Evolutionary conservation across 208 protist species (phyloP).

Genomic region (Trypanosoma lewisi): DNA sequence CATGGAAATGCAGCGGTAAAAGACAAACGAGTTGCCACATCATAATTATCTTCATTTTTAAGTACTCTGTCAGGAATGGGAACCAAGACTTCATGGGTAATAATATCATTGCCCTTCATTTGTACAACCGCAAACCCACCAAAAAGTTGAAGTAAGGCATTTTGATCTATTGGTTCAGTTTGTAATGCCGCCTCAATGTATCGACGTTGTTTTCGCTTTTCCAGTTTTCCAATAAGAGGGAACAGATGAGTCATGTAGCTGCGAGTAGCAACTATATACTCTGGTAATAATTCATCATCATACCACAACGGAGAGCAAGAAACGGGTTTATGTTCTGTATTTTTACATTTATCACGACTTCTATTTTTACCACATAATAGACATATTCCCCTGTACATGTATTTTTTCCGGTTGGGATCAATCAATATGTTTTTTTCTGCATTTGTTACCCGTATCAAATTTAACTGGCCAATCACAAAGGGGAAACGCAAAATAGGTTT

Average conservation of each 20-base stretch:
- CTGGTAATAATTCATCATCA: constrained; percentile 54
- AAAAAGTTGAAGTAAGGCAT: constrained; percentile 61
- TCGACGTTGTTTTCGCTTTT: constrained; percentile 40
- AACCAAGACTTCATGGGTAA: constrained; percentile 65
- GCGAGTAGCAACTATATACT: constrained; percentile 15
- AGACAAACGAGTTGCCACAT: constrained; percentile 33
- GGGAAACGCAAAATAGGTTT: constrained; percentile 69
- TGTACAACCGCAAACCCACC: constrained; percentile 69
- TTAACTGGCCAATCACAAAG: constrained; percentile 61
- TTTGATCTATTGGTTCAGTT: constrained; percentile 29
- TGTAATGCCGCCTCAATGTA: constrained; percentile 38
- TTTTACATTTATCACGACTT: constrained; percentile 33
- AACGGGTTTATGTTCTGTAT: constrained; percentile 42
- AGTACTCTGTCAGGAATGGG: constrained; percentile 50
- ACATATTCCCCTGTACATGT: constrained; percentile 47
- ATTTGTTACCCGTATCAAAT: constrained; percentile 46
- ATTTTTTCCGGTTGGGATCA: constrained; percentile 44
- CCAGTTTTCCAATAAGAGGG: constrained; percentile 37
- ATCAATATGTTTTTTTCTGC: constrained; percentile 37
- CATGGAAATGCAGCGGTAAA: constrained; percentile 74
- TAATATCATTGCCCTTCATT: constrained; percentile 13
- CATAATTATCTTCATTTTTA: constrained; percentile 34
- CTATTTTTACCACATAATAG: constrained; percentile 43
- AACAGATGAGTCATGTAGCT: constrained; percentile 51
- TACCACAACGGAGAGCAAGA: constrained; percentile 61